Base-by-base conservation (phyloP, 2,329 filamentous ascomycete genomes). In the Clathrospora elynae region DNA sequence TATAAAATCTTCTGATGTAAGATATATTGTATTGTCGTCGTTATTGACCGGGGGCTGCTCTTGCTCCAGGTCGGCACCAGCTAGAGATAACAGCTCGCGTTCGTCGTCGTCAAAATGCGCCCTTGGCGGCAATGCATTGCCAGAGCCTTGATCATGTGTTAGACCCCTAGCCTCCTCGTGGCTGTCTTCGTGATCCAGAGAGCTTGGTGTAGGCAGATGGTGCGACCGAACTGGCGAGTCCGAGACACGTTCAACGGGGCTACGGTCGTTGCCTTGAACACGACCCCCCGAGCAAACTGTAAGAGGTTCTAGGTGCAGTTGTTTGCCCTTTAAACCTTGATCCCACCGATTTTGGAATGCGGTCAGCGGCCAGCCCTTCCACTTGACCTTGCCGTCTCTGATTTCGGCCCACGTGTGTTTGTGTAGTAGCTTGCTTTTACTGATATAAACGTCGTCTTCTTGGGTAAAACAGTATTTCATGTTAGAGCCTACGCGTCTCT, bases 381-480 rank as follows among this genome's bases (percentile, higher is more conserved):
- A 63, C 17, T 61, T 53, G 5, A 39, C 16, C 30, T 44, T 51
- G 24, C 59, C 53, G 2, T 35, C 50, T 11, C 47, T 51, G 16
- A 64, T 62, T 8, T 49, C 56, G 9, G 35, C 23, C 56, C 62
- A 71, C 1, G 64, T 42, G 1, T 55, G 38, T 18, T 64, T 56
- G 6, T 65, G 45, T 2, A 61, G 39, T 25, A 53, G 38, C 26
- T 48, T 67, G 11, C 59, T 54, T 40, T 64, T 53, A n/a, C 68
- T 56, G n/a, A 73, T 61, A 16, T 71, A 61, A 18, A 62, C 45
- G 23, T 71, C 61, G 13, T 72, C 67, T 28, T 66, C 63, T 23
- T 55, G 44, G 5, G 50, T 65, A 35, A 70, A 72, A 6, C 20
- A 8, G n/a, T 58, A 62, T 25, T 42, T 55, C 7, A 8, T 26